Evolutionary conservation across 2,329 filamentous ascomycete species (phyloP).

Genomic region (Colletotrichum sp.): DNA sequence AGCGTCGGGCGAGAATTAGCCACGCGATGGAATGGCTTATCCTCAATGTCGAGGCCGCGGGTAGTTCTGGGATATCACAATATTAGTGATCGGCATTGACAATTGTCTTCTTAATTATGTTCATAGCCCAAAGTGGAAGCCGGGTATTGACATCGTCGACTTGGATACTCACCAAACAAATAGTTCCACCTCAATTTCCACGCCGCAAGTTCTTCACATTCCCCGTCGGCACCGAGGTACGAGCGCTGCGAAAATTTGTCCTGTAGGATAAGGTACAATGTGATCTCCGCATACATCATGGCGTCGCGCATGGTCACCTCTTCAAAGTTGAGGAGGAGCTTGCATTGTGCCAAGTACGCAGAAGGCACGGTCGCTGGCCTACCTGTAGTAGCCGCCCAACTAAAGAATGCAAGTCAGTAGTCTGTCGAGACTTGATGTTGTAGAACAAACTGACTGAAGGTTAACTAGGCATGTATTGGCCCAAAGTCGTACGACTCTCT

Average conservation of each 20-base stretch:
- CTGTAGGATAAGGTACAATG: slow-evolving; percentile 40
- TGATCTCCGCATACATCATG: slow-evolving; percentile 44
- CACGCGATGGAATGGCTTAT: slow-evolving; percentile 38
- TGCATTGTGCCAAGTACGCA: slow-evolving; percentile 43
- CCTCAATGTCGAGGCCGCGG: slow-evolving; percentile 36
- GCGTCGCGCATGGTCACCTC: slow-evolving; percentile 45
- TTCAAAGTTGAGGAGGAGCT: slow-evolving; percentile 43
- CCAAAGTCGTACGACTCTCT: slow-evolving; percentile 39
- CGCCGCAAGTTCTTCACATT: slow-evolving; percentile 34
- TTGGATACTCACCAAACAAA: slow-evolving; percentile 30
- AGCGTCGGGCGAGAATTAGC: slow-evolving; percentile 31
- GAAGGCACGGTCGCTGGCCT: slow-evolving; percentile 41
- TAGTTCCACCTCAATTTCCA: slow-evolving; percentile 41
- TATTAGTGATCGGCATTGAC: not conserved
- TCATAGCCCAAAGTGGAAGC: not conserved
- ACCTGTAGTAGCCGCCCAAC: slow-evolving; percentile 45
- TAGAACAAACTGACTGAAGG: slow-evolving; percentile 31
- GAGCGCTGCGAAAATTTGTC: slow-evolving; percentile 36
- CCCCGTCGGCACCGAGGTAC: slow-evolving; percentile 32
- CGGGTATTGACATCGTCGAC: not conserved
- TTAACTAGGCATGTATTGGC: slow-evolving; percentile 41
- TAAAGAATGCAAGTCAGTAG: slow-evolving; percentile 16
- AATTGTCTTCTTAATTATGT: not conserved
- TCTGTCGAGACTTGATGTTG: not conserved
- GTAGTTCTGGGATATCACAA: slow-evolving; percentile 26